Conservation (phyloP, 1,284 basidiomycete genomes). For the Calocybe gambosa region DNA sequence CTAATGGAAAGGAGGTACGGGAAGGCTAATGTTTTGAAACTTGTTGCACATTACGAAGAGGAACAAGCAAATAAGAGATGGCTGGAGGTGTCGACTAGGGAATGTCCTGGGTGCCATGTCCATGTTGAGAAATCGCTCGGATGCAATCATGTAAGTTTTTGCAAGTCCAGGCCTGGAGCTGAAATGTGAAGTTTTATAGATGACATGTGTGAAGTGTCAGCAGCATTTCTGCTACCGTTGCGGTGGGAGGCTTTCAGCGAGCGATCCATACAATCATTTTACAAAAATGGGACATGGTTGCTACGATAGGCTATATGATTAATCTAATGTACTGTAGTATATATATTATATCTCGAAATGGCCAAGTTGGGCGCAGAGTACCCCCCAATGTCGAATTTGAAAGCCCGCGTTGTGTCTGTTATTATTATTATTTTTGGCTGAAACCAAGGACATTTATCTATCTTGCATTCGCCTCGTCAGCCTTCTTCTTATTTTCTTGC, state of each 20-base stretch:
- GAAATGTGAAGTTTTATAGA: conserved; percentile 33
- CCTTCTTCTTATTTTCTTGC: conserved; percentile 19
- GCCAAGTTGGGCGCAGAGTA: neutral
- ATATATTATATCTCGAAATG: conserved; percentile 2
- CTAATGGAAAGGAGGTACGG: conserved; percentile 61
- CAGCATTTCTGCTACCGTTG: conserved; percentile 79
- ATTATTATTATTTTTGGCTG: conserved; percentile 14
- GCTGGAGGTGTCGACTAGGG: conserved; percentile 54
- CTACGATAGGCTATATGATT: conserved; percentile 64
- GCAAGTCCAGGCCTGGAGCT: neutral
- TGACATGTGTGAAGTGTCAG: conserved; percentile 65
- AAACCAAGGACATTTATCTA: conserved; percentile 14
- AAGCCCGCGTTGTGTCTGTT: conserved; percentile 27
- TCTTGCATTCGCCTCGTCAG: conserved; percentile 27
- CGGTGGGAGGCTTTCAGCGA: conserved; percentile 42
- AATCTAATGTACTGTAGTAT: conserved; percentile 22
- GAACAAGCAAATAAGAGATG: conserved; percentile 62
- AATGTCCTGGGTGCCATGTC: conserved; percentile 66
- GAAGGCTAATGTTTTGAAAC: conserved; percentile 41
- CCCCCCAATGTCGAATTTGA: no score
- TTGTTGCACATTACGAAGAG: conserved; percentile 58
- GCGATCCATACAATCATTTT: conserved; percentile 67
- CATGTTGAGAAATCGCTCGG: conserved; percentile 70
- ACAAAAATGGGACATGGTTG: conserved; percentile 48
- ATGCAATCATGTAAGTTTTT: conserved; percentile 63